These are phyloP conservation scores for Pseudogymnoascus sp. DNA, from an alignment of 2,329 filamentous ascomycete genomes.

Conservation along the genomic window DNA sequence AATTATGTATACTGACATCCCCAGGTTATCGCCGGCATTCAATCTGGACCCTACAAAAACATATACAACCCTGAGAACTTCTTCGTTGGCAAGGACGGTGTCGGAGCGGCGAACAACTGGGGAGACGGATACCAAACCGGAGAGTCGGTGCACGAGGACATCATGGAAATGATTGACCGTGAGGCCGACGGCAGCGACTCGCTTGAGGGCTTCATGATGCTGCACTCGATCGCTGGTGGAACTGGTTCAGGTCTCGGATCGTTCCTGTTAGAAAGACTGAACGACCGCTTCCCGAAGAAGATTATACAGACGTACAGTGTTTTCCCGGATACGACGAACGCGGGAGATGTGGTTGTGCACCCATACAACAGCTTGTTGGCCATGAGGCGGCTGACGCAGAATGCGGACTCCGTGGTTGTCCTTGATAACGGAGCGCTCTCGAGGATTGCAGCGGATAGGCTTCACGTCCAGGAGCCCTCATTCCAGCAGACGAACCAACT, in stretches of 20 bases:
- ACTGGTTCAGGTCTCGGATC: slow-evolving; percentile 95
- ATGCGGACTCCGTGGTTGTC: slow-evolving; percentile 95
- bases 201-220: slow-evolving; percentile 96
- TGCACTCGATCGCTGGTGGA: slow-evolving; percentile 95
- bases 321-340: slow-evolving; percentile 85
- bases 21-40: slow-evolving; percentile 81
- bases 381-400: slow-evolving; percentile 84
- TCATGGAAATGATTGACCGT: slow-evolving; percentile 98
- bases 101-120: slow-evolving; percentile 97
- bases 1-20: not conserved
- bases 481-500: slow-evolving; percentile 98
- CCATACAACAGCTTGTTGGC: slow-evolving; percentile 95
- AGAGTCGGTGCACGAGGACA: slow-evolving; percentile 86
- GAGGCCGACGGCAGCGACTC: slow-evolving; percentile 98
- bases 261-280: slow-evolving; percentile 88
- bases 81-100: slow-evolving; percentile 88
- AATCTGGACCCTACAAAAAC: slow-evolving; percentile 89
- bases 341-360: slow-evolving; percentile 88
- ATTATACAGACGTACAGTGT: slow-evolving; percentile 98
- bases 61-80: slow-evolving; percentile 99
- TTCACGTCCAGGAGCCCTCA: slow-evolving; percentile 91
- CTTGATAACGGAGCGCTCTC: slow-evolving; percentile 92
- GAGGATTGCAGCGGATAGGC: slow-evolving; percentile 84
- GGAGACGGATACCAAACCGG: slow-evolving; percentile 91
- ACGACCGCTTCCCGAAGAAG: slow-evolving; percentile 97